Conservation (phyloP, 2,329 filamentous ascomycete species). For the Fusarium protoensiforme region DNA sequence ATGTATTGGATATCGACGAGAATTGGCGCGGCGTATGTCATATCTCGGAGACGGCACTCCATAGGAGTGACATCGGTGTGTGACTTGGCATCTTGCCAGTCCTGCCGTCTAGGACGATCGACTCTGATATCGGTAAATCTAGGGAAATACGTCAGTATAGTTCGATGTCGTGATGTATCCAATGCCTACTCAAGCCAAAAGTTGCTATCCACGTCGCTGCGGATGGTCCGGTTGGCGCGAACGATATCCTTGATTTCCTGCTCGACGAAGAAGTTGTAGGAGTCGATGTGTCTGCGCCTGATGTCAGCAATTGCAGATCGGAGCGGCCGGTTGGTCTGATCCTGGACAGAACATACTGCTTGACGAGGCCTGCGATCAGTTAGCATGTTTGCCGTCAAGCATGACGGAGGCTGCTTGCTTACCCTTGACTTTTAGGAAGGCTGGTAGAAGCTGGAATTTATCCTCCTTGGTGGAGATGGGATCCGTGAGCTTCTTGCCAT, state of each 20-base stretch:
- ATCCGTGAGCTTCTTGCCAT: conserved; percentile 74
- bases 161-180: neutral
- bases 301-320: conserved; percentile 19
- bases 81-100: conserved; percentile 77
- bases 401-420: conserved; percentile 25
- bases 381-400: conserved; percentile 26
- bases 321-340: neutral
- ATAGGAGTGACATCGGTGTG: conserved; percentile 87
- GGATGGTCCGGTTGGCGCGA: conserved; percentile 86
- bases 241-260: conserved; percentile 98
- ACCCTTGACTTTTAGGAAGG: conserved; percentile 98
- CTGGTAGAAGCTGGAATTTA: conserved; percentile 96
- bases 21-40: conserved; percentile 97
- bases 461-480: conserved; percentile 76
- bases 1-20: conserved; percentile 93
- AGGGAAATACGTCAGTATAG: conserved; percentile 33
- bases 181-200: conserved; percentile 82
- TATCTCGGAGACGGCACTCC: conserved; percentile 94
- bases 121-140: conserved; percentile 89
- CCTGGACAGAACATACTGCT: conserved; percentile 68
- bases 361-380: conserved; percentile 73
- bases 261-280: conserved; percentile 98
- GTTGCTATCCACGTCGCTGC: conserved; percentile 90
- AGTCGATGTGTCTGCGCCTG: conserved; percentile 80
- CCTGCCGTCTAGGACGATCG: conserved; percentile 80